A percentile compares a stretch with the other conserved stretches of the same genome.
Conservation (phyloP, 768 basidiomycete species). For the Serendipita vermifera region DNA sequence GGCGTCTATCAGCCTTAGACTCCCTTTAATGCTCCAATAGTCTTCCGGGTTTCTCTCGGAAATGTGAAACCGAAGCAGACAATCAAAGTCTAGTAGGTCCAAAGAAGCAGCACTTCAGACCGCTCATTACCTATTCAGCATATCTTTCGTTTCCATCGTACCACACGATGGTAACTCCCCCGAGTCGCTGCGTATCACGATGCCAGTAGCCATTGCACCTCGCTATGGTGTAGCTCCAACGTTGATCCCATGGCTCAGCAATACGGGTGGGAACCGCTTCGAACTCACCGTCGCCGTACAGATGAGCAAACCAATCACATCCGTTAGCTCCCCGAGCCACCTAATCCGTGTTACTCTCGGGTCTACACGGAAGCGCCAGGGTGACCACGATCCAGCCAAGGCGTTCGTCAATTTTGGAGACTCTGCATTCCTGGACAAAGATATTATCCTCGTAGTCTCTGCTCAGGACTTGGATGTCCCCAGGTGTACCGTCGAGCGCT, state of each 20-base stretch:
- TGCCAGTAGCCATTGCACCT: slow-evolving; percentile 11
- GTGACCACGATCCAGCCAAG: slow-evolving; percentile 21
- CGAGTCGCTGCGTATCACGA: no score
- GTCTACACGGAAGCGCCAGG: slow-evolving; percentile 29
- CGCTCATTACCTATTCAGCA: not conserved
- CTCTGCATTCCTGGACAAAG: slow-evolving; percentile 29
- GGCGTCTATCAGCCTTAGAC: not conserved
- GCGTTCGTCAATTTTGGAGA: not conserved
- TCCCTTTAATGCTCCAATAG: not conserved
- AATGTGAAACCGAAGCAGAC: slow-evolving; percentile 6
- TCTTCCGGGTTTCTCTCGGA: slow-evolving; percentile 12
- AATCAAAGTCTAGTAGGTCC: slow-evolving; percentile 7
- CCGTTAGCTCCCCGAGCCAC: slow-evolving; percentile 15
- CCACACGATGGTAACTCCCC: no score
- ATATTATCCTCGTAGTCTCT: slow-evolving; percentile 39
- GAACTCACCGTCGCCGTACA: slow-evolving; percentile 12
- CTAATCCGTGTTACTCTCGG: slow-evolving; percentile 26
- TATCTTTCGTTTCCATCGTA: no score
- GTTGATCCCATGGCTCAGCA: not conserved
- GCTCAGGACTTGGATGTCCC: slow-evolving; percentile 40
- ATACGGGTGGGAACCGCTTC: no score
- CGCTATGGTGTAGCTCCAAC: slow-evolving; percentile 9
- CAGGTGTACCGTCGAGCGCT: slow-evolving; percentile 41
- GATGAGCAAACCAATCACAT: slow-evolving; percentile 9
- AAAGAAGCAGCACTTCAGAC: not conserved